Percentiles rank a stretch among this genome's conserved stretches.
Evolutionary conservation across 768 basidiomycete genomes (phyloP).

Genomic region (Podaxis carcinomalis): DNA sequence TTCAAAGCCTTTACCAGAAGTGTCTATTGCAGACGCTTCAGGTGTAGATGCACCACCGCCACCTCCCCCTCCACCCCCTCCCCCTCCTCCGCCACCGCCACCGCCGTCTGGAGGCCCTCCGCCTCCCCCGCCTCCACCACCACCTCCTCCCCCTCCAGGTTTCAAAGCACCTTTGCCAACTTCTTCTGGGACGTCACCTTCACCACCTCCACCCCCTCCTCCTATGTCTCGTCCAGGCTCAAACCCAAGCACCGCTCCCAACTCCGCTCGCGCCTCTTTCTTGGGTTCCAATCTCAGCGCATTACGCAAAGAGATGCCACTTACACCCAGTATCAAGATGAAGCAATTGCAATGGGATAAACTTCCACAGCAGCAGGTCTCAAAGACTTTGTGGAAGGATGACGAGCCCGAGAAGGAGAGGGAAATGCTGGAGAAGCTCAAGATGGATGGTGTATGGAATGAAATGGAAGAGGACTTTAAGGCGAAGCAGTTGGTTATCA

Average conservation of each 20-base stretch:
- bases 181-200: conserved; percentile 22
- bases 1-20: conserved; percentile 17
- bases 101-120: conserved; percentile 21
- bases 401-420: conserved; percentile 66
- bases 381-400: conserved; percentile 81
- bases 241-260: conserved; percentile 30
- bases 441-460: conserved; percentile 83
- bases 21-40: conserved; percentile 10
- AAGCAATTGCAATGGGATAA: conserved; percentile 99
- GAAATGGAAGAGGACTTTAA: conserved; percentile 99
- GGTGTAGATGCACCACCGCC: conserved; percentile 26
- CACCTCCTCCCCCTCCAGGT: conserved; percentile 28
- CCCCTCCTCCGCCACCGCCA: conserved; percentile 32
- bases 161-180: conserved; percentile 16
- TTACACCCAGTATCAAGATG: conserved; percentile 88
- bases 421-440: conserved; percentile 79
- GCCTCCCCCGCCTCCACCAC: conserved; percentile 19
- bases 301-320: conserved; percentile 79
- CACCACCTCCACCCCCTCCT: conserved; percentile 33
- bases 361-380: conserved; percentile 82
- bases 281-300: conserved; percentile 55
- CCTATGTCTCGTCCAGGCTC: conserved; percentile 20
- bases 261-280: conserved; percentile 57
- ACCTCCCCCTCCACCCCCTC: conserved; percentile 31
- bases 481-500: conserved; percentile 90